Conservation (phyloP, 2,329 filamentous ascomycete genomes). For the Coccinonectria pachysandricola region DNA sequence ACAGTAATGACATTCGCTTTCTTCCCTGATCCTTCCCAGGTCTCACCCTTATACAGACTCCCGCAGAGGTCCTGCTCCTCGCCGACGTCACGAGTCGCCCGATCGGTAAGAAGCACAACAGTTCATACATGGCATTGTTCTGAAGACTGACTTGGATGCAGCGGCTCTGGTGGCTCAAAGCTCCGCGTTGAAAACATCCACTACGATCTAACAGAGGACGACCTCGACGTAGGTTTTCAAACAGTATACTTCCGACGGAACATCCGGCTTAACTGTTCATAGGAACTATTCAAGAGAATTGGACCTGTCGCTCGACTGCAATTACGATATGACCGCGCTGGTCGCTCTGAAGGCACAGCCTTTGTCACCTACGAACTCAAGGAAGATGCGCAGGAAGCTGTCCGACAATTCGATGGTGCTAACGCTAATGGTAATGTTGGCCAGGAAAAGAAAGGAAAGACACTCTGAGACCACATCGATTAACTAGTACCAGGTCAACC, state of each 20-base stretch:
- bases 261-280: no score
- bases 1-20: conserved; percentile 35
- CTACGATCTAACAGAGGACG: conserved; percentile 79
- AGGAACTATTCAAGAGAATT: conserved; percentile 76
- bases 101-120: conserved; percentile 22
- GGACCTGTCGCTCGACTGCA: conserved; percentile 60
- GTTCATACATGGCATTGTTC: conserved; percentile 6
- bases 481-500: conserved; percentile 51
- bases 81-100: conserved; percentile 34
- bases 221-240: conserved; percentile 56
- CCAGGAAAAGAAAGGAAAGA: no score
- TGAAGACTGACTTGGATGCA: conserved; percentile 18
- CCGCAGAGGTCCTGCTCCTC: conserved; percentile 31
- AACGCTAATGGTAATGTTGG: conserved; percentile 64
- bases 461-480: no score
- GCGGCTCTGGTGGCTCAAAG: conserved; percentile 52
- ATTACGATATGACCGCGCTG: conserved; percentile 76
- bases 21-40: conserved; percentile 2
- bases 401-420: conserved; percentile 76
- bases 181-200: conserved; percentile 83
- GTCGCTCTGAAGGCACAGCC: conserved; percentile 75
- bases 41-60: conserved; percentile 23
- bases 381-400: conserved; percentile 62
- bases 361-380: conserved; percentile 68
- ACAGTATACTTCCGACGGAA: conserved; percentile 19